Evolutionary conservation across 2,329 filamentous ascomycete species (phyloP).

Genomic region (Sporothrix brunneoviolacea): DNA sequence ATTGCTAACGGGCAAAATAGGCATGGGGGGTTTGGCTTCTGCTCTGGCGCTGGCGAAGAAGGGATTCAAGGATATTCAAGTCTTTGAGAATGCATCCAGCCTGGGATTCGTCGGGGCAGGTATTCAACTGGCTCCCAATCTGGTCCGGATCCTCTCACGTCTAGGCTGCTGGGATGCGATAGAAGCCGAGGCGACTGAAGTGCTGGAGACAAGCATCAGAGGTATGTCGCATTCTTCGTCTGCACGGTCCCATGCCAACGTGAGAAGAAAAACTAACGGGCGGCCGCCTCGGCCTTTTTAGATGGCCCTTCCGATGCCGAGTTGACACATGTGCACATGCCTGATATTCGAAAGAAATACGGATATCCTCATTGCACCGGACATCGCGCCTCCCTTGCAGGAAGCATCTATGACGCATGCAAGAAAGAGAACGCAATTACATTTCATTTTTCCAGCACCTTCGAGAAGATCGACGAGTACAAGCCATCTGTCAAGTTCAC

Average conservation of each 20-base stretch:
- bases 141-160: slow-evolving; percentile 66
- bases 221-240: slow-evolving; percentile 35
- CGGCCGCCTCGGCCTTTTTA: too few species aligned
- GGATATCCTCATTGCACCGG: slow-evolving; percentile 74
- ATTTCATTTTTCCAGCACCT: slow-evolving; percentile 59
- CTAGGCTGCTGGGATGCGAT: slow-evolving; percentile 68
- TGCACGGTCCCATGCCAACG: background rate
- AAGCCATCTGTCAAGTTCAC: slow-evolving; percentile 29
- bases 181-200: slow-evolving; percentile 61
- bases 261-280: too few species aligned
- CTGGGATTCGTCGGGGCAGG: slow-evolving; percentile 79
- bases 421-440: slow-evolving; percentile 52
- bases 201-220: slow-evolving; percentile 66
- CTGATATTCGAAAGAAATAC: slow-evolving; percentile 61
- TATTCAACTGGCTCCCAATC: slow-evolving; percentile 77
- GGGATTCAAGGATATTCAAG: slow-evolving; percentile 64
- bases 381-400: slow-evolving; percentile 66
- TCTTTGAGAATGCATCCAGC: slow-evolving; percentile 66
- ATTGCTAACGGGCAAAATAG: too few species aligned
- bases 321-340: slow-evolving; percentile 63
- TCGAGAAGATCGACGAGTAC: slow-evolving; percentile 52
- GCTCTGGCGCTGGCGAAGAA: slow-evolving; percentile 69
- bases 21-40: slow-evolving; percentile 70
- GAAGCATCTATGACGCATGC: slow-evolving; percentile 63
- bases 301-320: slow-evolving; percentile 64